phyloP scores from a whole-genome alignment of 495 filamentous ascomycete genomes.

The Podospora fimiseda region DNA sequence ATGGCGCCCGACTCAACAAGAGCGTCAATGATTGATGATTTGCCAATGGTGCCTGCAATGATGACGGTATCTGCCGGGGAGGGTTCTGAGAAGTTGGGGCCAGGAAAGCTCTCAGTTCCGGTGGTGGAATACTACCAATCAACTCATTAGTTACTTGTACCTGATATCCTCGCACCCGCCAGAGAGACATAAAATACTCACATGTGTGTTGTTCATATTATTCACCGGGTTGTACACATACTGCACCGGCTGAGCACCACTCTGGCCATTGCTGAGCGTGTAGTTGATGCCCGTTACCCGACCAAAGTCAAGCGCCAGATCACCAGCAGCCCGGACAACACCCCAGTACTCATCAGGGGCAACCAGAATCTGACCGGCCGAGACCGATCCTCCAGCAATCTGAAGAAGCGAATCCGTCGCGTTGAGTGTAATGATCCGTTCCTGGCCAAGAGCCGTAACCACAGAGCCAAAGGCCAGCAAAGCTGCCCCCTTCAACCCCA shows the following conservation, averaged over 20 bases:
- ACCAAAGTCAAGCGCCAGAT: constrained; percentile 65
- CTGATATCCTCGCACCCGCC: not conserved
- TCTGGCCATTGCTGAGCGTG: constrained; percentile 45
- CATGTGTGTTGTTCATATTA: constrained; percentile 41
- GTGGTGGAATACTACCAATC: constrained; percentile 36
- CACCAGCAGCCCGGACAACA: constrained; percentile 59
- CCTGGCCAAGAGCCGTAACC: constrained; percentile 47
- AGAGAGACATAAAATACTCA: constrained; percentile 19
- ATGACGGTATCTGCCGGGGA: constrained; percentile 48
- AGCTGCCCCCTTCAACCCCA: constrained; percentile 18
- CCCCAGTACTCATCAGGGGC: constrained; percentile 57
- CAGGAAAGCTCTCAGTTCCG: constrained; percentile 35
- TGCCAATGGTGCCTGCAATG: constrained; percentile 63
- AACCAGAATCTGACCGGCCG: constrained; percentile 45
- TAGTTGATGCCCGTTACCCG: constrained; percentile 59
- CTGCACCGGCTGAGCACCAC: constrained; percentile 24
- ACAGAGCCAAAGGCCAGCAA: constrained; percentile 24
- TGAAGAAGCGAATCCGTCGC: constrained; percentile 32
- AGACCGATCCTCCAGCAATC: constrained; percentile 39
- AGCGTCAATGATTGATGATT: constrained; percentile 52
- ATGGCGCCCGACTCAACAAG: constrained; percentile 50
- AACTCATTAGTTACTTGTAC: not conserved
- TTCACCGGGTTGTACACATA: constrained; percentile 42
- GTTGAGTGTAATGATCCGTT: constrained; percentile 49
- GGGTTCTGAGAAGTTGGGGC: constrained; percentile 39